Percentiles rank a stretch among this genome's conserved stretches.
Evolutionary conservation across 2,329 filamentous ascomycete species (phyloP).

Genomic region (Dryadomyces quercus-mongolicae): DNA sequence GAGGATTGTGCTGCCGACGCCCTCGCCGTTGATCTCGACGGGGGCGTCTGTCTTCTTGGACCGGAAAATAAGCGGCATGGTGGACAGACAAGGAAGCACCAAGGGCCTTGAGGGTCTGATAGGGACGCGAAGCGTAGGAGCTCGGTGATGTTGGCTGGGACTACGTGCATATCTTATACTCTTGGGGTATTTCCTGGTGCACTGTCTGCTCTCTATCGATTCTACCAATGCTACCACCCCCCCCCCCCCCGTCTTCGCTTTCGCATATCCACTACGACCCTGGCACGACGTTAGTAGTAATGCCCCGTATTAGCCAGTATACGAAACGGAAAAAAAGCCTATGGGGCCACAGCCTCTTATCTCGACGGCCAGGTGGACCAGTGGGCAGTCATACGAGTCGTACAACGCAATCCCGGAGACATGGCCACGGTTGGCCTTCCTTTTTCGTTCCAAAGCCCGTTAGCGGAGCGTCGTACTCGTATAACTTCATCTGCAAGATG

Average conservation of each 20-base stretch:
- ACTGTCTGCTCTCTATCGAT: not conserved
- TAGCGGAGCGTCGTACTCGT: too few relatives aligned
- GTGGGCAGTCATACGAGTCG: too few relatives aligned
- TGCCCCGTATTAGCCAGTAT: not conserved
- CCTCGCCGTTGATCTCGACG: not conserved
- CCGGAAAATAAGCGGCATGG: not conserved
- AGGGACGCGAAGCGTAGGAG: too few relatives aligned
- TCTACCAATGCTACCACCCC: too few relatives aligned
- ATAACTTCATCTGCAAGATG: too few relatives aligned
- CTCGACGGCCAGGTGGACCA: not conserved
- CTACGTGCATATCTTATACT: not conserved
- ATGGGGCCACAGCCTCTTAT: not conserved
- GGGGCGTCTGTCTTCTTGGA: conserved; percentile 1
- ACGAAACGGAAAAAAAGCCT: not conserved
- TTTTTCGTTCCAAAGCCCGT: too few relatives aligned
- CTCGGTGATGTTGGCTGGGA: not conserved
- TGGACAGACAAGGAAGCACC: not conserved
- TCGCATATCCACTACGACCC: not conserved
- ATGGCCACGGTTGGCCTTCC: not conserved
- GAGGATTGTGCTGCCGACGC: not conserved
- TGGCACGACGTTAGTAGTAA: not conserved
- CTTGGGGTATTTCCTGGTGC: too few relatives aligned
- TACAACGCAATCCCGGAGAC: not conserved
- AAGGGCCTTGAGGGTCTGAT: not conserved
- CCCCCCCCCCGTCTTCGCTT: too few relatives aligned